These are phyloP conservation scores for Aspergillus wentii DNA, from an alignment of 495 filamentous ascomycete genomes.

Conservation along the genomic window DNA sequence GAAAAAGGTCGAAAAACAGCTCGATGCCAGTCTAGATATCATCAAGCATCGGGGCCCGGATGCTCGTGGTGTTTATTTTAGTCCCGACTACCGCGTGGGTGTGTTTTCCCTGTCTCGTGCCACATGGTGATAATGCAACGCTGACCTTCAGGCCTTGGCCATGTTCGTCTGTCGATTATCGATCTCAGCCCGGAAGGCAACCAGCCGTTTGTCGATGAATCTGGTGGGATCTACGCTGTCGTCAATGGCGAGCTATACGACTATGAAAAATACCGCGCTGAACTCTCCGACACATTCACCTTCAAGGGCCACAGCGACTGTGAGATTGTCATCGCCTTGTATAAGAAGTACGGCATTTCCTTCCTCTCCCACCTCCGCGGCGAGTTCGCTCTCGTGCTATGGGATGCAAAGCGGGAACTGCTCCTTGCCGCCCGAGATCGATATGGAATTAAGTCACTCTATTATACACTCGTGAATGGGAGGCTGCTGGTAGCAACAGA, in stretches of 20 bases:
- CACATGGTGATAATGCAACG: neutral
- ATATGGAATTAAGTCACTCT: neutral
- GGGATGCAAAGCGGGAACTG: neutral
- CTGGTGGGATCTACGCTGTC: slow-evolving; percentile 34
- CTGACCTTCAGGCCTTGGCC: slow-evolving; percentile 23
- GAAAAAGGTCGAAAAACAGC: neutral
- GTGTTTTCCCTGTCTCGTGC: neutral
- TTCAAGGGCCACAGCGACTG: slow-evolving; percentile 31
- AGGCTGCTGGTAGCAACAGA: neutral
- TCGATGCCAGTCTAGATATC: neutral
- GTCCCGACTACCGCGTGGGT: neutral
- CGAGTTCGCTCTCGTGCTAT: slow-evolving; percentile 26
- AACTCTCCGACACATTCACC: slow-evolving; percentile 19
- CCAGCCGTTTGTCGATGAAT: slow-evolving; percentile 33
- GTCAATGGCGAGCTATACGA: slow-evolving; percentile 49
- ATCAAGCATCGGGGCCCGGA: neutral
- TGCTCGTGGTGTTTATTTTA: neutral
- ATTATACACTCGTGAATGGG: neutral
- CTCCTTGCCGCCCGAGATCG: neutral
- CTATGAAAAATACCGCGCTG: slow-evolving; percentile 25
- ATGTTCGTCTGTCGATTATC: slow-evolving; percentile 39
- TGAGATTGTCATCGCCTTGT: slow-evolving; percentile 40
- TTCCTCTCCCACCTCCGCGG: slow-evolving; percentile 37
- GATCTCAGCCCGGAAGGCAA: slow-evolving; percentile 31
- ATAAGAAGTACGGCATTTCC: slow-evolving; percentile 32